phyloP scores from a whole-genome alignment of 2,329 filamentous ascomycete species.

The Emergomyces orientalis region DNA sequence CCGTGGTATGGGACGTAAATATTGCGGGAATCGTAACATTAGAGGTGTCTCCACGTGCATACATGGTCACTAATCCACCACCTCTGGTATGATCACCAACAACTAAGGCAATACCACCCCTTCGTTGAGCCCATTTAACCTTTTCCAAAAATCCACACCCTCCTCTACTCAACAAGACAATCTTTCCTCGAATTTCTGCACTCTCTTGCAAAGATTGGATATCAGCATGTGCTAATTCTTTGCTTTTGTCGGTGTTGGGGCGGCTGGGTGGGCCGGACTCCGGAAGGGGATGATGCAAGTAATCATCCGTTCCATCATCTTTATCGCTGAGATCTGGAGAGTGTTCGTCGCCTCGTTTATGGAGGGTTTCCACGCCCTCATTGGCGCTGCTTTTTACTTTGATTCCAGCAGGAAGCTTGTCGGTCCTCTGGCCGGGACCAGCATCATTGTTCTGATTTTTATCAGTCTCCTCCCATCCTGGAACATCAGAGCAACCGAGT shows the following conservation, averaged over 20 bases:
- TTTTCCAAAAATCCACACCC: conserved; percentile 96
- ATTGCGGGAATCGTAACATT: conserved; percentile 90
- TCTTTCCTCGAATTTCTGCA: conserved; percentile 86
- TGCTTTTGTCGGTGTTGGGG: conserved; percentile 18
- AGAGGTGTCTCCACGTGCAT: conserved; percentile 90
- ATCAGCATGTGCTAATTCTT: conserved; percentile 58
- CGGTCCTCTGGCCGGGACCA: conserved; percentile 1
- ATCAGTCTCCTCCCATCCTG: conserved; percentile 66
- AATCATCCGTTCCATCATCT: conserved; percentile 76
- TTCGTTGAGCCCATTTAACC: conserved; percentile 89
- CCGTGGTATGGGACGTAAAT: conserved; percentile 91
- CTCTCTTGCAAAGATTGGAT: conserved; percentile 86
- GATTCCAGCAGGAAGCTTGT: conserved; percentile 2
- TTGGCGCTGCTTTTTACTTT: background rate
- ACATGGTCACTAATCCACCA: conserved; percentile 90
- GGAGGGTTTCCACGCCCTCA: background rate
- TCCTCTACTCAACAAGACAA: conserved; percentile 82
- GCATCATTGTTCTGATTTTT: conserved; percentile 17
- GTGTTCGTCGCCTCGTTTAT: conserved; percentile 2
- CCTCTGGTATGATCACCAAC: conserved; percentile 89
- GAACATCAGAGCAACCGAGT: conserved; percentile 88
- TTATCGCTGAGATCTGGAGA: background rate
- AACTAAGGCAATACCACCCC: conserved; percentile 81
- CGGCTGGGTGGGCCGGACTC: conserved; percentile 30
- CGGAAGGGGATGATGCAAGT: conserved; percentile 56